Evolutionary conservation across 345 rosid genomes (phyloP), one percentile per base, ranked within the genome.

Genomic region (Carallia brachiata): DNA sequence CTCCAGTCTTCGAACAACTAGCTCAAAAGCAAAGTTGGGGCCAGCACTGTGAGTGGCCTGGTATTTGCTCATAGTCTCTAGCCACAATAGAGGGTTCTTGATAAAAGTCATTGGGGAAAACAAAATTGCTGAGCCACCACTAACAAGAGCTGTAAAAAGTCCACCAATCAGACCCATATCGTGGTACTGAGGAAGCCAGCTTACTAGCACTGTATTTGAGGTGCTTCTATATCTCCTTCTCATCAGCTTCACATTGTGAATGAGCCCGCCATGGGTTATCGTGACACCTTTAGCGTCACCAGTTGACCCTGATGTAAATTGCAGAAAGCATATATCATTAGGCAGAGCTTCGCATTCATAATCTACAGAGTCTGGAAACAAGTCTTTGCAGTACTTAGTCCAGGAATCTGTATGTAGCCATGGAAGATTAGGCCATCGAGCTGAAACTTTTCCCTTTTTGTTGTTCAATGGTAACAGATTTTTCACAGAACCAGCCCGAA

Each of bases 101-200:
- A 88, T 83, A 63, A 86, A 86, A 18, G 85, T 76, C 78, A 84
- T 10, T 6, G 93, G 90, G 2, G 93, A 88, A 77, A 88, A 88
- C 44, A 88, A 47, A 54, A 86, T 36, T 7, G 87, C 83, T 6
- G 87, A 34, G 65, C 93, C 89, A 36, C 93, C 93, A 62, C 90
- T 80, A 31, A 86, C 89, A 76, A 88, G 37, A 36, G 93, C 84
- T 8, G 87, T 84, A 67, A 88, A 84, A 65, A 88, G 82, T 53
- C 93, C 93, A 61, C 93, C 93, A 63, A 88, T 86, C 52, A 88
- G 77, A 54, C 93, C 93, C 90, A 86, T 86, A 74, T 86, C 90
- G 76, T 88, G 93, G 76, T 88, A 88, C 52, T 88, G 93, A 36
- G 93, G 93, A 70, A 88, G 90, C 93, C 93, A 88, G 68, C 89